Conservation (phyloP, 805 yeast species). For the Myxozyma sirexii region DNA sequence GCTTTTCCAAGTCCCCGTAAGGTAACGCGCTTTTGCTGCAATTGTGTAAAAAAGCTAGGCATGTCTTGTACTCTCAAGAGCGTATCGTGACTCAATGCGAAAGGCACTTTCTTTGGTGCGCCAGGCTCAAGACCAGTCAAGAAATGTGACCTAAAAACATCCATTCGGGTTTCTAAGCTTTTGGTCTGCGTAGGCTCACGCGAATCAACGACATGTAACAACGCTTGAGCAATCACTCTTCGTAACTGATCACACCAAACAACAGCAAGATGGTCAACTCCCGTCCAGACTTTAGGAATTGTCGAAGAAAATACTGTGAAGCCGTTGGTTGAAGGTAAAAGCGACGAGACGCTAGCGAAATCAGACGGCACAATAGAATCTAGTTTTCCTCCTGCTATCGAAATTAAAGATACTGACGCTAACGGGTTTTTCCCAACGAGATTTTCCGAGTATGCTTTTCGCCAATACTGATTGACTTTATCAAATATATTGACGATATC, state of each 20-base stretch:
- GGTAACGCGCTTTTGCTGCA: conserved; percentile 17
- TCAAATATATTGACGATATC: conserved; percentile 76
- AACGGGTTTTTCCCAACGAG: conserved; percentile 53
- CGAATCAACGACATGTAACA: conserved; percentile 63
- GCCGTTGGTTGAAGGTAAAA: conserved; percentile 75
- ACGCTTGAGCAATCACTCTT: conserved; percentile 56
- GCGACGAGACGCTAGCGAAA: conserved; percentile 70
- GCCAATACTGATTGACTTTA: conserved; percentile 79
- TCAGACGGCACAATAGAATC: conserved; percentile 88
- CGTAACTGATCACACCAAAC: conserved; percentile 95
- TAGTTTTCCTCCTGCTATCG: conserved; percentile 84
- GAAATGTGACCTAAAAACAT: conserved; percentile 50
- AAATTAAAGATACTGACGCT: conserved; percentile 65
- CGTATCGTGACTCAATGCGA: conserved; percentile 34
- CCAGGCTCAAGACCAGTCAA: conserved; percentile 41
- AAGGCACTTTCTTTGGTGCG: conserved; percentile 11
- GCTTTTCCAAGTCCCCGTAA: conserved; percentile 23
- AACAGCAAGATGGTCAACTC: conserved; percentile 90
- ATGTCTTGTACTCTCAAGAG: conserved; percentile 27
- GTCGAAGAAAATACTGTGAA: conserved; percentile 83
- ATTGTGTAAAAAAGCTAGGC: conserved; percentile 17
- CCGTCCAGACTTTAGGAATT: conserved; percentile 89
- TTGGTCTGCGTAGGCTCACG: conserved; percentile 51
- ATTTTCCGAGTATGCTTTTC: conserved; percentile 52
- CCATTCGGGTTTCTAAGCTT: conserved; percentile 60